Conservation (phyloP, 345 rosid genomes). For the Eucalyptus grandis region DNA sequence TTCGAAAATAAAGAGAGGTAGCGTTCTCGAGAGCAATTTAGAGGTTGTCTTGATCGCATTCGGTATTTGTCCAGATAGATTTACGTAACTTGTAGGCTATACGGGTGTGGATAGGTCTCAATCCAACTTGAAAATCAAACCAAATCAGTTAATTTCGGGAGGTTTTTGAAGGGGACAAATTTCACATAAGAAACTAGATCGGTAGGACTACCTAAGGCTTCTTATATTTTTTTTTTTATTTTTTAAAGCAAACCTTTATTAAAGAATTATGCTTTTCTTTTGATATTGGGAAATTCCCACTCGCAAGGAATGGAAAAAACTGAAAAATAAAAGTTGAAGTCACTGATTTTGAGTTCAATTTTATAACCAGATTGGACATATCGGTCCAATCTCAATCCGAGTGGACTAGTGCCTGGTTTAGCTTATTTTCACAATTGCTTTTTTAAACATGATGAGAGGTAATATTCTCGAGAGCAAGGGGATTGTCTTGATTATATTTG, state of each 20-base stretch:
- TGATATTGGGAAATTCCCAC: not conserved
- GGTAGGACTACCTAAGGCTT: not conserved
- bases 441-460: too few species aligned
- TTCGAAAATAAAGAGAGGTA: not conserved
- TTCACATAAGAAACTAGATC: not conserved
- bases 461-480: too few species aligned
- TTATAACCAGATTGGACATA: not conserved
- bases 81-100: not conserved
- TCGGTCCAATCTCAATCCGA: not conserved
- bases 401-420: not conserved
- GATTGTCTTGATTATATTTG: too few species aligned
- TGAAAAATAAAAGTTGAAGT: not conserved
- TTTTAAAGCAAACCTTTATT: too few species aligned
- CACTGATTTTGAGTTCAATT: not conserved
- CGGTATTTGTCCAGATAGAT: not conserved
- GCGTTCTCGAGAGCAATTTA: not conserved
- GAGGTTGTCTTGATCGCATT: not conserved
- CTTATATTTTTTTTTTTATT: not conserved
- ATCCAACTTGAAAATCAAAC: rapidly evolving
- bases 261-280: too few species aligned
- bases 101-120: rapidly evolving
- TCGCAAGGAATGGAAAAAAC: not conserved
- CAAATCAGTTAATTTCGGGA: rapidly evolving
- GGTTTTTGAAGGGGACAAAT: not conserved
- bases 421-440: too few species aligned